These are phyloP conservation scores for Neofusicoccum cordaticola DNA, from an alignment of 2,329 filamentous ascomycete genomes.

Conservation along the genomic window DNA sequence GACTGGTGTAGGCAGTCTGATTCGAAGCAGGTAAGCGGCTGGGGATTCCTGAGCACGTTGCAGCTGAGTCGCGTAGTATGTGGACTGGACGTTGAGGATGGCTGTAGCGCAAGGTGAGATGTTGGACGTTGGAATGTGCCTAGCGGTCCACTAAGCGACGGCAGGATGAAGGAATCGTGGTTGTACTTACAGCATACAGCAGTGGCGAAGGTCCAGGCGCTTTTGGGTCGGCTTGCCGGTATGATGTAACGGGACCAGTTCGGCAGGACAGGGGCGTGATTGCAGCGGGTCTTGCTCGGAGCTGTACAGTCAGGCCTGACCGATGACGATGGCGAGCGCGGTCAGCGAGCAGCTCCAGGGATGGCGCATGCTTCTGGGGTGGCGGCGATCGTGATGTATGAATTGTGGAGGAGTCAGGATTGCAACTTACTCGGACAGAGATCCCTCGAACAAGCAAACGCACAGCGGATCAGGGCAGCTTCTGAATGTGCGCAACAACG, in stretches of 20 bases:
- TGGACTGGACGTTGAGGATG: background rate
- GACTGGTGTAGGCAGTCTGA: background rate
- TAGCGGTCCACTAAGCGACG: background rate
- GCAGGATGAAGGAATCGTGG: background rate
- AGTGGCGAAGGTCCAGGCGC: background rate
- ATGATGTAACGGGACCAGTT: background rate
- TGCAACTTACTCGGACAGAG: background rate
- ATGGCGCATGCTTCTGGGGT: background rate
- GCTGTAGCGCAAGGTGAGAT: background rate
- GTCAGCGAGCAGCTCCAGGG: slow-evolving; percentile 1
- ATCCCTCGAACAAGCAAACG: background rate
- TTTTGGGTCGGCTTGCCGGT: background rate
- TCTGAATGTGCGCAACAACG: background rate
- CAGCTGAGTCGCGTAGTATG: background rate
- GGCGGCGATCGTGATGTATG: slow-evolving; percentile 1
- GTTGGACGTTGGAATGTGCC: background rate
- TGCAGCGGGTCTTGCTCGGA: background rate
- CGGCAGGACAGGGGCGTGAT: background rate
- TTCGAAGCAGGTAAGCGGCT: too few relatives aligned
- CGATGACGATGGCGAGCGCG: background rate
- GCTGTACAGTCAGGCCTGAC: background rate
- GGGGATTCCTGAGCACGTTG: background rate
- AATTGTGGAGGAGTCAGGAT: slow-evolving; percentile 4
- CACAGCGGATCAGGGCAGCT: background rate
- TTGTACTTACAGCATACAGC: background rate